Conservation (phyloP, 192 early-diverging fungal genomes). For the Coemansia reversa region DNA sequence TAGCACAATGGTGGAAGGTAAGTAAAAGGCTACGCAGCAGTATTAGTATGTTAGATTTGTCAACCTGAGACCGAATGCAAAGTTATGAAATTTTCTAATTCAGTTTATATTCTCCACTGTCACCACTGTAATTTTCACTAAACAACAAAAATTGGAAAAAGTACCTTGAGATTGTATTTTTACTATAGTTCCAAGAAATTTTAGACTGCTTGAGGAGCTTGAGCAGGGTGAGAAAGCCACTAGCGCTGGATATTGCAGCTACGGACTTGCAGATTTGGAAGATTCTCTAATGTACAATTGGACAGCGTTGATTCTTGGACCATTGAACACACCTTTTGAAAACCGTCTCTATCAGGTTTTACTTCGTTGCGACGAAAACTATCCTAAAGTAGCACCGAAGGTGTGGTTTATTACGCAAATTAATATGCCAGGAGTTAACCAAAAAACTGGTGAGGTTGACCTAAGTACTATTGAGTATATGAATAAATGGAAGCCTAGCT, state of each 20-base stretch:
- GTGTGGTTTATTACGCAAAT: conserved; percentile 81
- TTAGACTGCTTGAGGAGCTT: conserved; percentile 92
- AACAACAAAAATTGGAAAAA: neutral
- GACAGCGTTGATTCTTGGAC: conserved; percentile 94
- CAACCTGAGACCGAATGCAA: neutral
- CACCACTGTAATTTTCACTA: neutral
- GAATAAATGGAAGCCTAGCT: conserved; percentile 78
- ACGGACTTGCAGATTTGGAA: conserved; percentile 84
- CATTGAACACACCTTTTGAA: conserved; percentile 76
- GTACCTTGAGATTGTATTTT: neutral
- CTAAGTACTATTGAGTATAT: conserved; percentile 64
- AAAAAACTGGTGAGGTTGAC: conserved; percentile 77
- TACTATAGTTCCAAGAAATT: conserved; percentile 89
- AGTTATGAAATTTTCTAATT: neutral
- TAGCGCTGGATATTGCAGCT: conserved; percentile 91
- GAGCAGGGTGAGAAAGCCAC: conserved; percentile 97
- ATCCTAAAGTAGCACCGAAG: conserved; percentile 79
- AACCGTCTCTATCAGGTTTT: conserved; percentile 92
- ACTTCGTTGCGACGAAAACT: conserved; percentile 79
- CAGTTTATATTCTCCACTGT: neutral
- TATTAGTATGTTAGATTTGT: too few relatives aligned
- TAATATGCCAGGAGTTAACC: conserved; percentile 85
- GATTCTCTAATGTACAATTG: conserved; percentile 74
- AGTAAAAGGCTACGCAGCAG: neutral
- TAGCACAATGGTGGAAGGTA: conserved; percentile 4